phyloP scores from a whole-genome alignment of 2,329 filamentous ascomycete species.

The Ascochyta pisi region DNA sequence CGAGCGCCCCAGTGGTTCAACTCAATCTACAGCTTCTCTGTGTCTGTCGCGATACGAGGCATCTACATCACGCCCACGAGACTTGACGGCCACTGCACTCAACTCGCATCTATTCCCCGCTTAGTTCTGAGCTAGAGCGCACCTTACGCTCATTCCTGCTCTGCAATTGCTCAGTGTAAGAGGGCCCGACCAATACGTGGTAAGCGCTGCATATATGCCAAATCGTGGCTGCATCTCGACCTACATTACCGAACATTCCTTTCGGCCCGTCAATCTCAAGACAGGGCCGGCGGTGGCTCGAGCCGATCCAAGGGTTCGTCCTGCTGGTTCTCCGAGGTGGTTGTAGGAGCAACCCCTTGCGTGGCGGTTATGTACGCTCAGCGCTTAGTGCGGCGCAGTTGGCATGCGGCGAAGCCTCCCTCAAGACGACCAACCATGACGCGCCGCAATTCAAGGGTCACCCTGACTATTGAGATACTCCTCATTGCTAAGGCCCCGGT shows the following conservation, averaged over 20 bases:
- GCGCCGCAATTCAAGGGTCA: not conserved
- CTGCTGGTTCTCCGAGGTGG: not conserved
- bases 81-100: too few relatives aligned
- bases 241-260: not conserved
- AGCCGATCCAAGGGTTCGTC: not conserved
- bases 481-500: not conserved
- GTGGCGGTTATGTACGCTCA: conserved; percentile 8
- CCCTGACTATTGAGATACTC: not conserved
- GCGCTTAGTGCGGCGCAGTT: conserved; percentile 19
- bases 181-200: not conserved
- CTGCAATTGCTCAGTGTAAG: too few relatives aligned
- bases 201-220: not conserved
- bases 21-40: too few relatives aligned
- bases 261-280: conserved; percentile 7
- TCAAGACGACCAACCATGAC: not conserved
- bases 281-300: not conserved
- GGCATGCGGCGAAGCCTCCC: conserved; percentile 4
- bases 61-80: not conserved
- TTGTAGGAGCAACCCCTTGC: conserved; percentile 12
- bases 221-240: not conserved
- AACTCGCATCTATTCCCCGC: not conserved
- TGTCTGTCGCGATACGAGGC: not conserved
- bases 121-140: not conserved
- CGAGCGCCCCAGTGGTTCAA: not conserved
- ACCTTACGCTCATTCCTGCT: not conserved